Conservation (phyloP, 331 rosid genomes). For the Malus hybrid region DNA sequence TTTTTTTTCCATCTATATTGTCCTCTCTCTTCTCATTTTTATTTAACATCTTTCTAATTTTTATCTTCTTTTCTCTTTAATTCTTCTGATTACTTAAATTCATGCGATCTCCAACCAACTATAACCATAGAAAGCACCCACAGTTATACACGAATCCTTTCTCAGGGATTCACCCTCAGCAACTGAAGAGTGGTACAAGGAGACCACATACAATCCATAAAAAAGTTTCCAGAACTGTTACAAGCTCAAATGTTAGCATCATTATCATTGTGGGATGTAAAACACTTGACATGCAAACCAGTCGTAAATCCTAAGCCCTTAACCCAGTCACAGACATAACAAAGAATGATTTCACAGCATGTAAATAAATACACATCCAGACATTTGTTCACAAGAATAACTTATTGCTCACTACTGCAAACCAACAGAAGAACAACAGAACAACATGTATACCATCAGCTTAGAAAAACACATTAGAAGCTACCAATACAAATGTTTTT, state of each 20-base stretch:
- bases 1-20: neutral
- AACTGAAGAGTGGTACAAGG: neutral
- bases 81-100: neutral
- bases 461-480: neutral
- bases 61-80: neutral
- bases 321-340: neutral
- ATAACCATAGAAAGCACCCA: neutral
- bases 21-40: neutral
- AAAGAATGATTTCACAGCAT: neutral
- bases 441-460: neutral
- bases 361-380: neutral
- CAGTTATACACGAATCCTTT: neutral
- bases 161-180: neutral
- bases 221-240: neutral
- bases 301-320: neutral
- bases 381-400: neutral
- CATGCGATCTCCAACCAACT: neutral
- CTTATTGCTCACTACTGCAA: neutral
- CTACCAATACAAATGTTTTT: neutral
- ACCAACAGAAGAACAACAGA: neutral
- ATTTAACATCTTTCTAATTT: neutral
- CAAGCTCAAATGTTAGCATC: neutral
- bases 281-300: neutral
- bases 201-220: neutral
- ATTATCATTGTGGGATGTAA: neutral